Evolutionary conservation across 148 eudicot genomes (phyloP), one percentile per base, ranked within the genome.

Genomic region (Chenopodium suecicum): DNA sequence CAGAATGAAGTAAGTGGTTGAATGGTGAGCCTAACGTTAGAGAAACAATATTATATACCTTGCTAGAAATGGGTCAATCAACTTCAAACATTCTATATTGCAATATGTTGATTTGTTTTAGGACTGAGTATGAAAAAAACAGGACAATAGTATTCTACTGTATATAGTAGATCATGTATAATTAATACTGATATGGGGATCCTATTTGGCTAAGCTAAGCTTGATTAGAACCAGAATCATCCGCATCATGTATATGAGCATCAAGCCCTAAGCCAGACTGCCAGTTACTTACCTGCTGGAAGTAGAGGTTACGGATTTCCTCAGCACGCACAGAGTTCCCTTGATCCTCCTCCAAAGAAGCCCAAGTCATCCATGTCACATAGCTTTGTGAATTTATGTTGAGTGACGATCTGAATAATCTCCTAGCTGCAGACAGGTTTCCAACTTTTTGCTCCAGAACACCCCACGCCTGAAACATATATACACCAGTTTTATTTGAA

Each of bases 301-400:
- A 96, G 80, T 96, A 96, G 72, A 92, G 95, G 88, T 96, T 84
- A 3, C 99, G 97, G 54, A 96, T 94, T 88, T 96, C 99, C 84
- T 94, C 99, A 71, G 99, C 99, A 17, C 98, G 98, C 4, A 86
- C 89, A 74, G 91, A 79, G 72, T 96, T 94, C 9, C 99, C 99
- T 82, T 94, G 95, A 48, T 94, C 92, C 80, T 96, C 99, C 88
- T 96, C 98, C 75, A 96, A 71, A 74, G 94, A 83, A 19, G 99
- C 99, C 98, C 99, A 96, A 20, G 98, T 94, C 99, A 94, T 96
- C 99, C 99, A 96, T 16, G 99, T 96, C 41, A 96, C 86, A 71
- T 92, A 94, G 85, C 99, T 96, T 86, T 96, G 99, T 8, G 99
- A 94, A 63, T 94, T 92, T 79, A 96, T 84, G 85, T 91, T 92